Evolutionary conservation across 1,139 yeast species (phyloP).

Genomic region (Hyphopichia burtonii): DNA sequence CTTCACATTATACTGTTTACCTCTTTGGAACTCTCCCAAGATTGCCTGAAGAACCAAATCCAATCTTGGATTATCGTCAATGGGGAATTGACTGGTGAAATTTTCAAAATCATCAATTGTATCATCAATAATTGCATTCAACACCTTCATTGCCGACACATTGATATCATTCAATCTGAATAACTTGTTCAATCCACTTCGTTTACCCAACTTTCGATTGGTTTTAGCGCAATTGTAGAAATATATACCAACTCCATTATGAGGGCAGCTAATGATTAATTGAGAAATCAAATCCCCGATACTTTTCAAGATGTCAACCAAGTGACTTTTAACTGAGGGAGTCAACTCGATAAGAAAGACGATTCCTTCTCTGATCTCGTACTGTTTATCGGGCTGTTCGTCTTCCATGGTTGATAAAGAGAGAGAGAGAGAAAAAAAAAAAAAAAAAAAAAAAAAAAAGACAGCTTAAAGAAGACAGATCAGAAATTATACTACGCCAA

Average conservation of each 20-base stretch:
- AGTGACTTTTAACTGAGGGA: slow-evolving; percentile 45
- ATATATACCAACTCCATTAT: slow-evolving; percentile 67
- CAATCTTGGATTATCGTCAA: slow-evolving; percentile 25
- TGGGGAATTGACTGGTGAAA: slow-evolving; percentile 14
- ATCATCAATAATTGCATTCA: slow-evolving; percentile 35
- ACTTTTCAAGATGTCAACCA: slow-evolving; percentile 54
- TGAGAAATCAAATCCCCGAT: slow-evolving; percentile 56
- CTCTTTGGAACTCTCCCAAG: slow-evolving; percentile 33
- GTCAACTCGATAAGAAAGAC: slow-evolving; percentile 62
- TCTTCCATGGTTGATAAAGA: too few relatives aligned
- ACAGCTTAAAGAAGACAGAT: neutral
- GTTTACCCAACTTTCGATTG: slow-evolving; percentile 22
- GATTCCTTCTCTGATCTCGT: slow-evolving; percentile 62
- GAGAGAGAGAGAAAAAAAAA: too few relatives aligned
- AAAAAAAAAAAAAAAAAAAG: neutral
- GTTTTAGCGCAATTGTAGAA: slow-evolving; percentile 48
- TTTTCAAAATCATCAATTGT: slow-evolving; percentile 18
- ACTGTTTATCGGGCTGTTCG: slow-evolving; percentile 27
- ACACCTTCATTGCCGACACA: slow-evolving; percentile 38
- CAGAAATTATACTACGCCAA: neutral
- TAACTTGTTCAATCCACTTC: slow-evolving; percentile 27
- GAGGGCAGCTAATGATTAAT: slow-evolving; percentile 56
- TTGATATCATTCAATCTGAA: slow-evolving; percentile 38
- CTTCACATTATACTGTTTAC: slow-evolving; percentile 31
- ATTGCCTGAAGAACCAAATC: slow-evolving; percentile 31